These are phyloP conservation scores for Tetrastigma voinierianum DNA, from an alignment of 164 flowering plant genomes.

Conservation along the genomic window DNA sequence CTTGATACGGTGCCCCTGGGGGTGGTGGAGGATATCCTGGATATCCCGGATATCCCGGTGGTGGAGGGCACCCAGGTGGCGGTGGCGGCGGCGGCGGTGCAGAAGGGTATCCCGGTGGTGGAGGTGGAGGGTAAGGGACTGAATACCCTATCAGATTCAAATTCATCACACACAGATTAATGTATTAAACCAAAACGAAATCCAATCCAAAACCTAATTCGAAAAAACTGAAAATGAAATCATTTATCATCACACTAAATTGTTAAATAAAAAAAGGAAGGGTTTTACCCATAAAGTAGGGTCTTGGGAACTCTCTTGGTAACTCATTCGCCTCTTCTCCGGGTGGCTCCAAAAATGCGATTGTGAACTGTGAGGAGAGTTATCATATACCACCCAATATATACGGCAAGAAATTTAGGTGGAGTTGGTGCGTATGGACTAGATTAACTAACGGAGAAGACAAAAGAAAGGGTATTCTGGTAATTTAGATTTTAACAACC, in stretches of 20 bases:
- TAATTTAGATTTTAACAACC: too few relatives aligned
- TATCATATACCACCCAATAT: too few relatives aligned
- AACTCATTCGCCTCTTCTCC: slow-evolving; percentile 24
- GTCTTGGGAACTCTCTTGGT: slow-evolving; percentile 27
- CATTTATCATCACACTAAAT: too few relatives aligned
- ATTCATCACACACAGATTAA: neutral
- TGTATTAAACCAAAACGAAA: neutral
- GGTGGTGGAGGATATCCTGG: slow-evolving; percentile 24
- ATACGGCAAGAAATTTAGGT: too few relatives aligned
- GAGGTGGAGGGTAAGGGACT: slow-evolving; percentile 20
- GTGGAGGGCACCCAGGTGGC: slow-evolving; percentile 25
- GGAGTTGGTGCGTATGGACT: too few relatives aligned
- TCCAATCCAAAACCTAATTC: neutral
- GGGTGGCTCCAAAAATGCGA: neutral
- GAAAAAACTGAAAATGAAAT: neutral
- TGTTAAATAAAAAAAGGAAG: neutral
- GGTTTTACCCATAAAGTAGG: slow-evolving; percentile 30
- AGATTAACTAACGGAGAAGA: too few relatives aligned
- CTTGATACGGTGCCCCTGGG: slow-evolving; percentile 27
- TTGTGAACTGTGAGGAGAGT: too few relatives aligned
- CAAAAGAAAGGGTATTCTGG: too few relatives aligned
- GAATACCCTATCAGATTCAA: slow-evolving; percentile 15
- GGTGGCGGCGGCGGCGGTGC: slow-evolving; percentile 32
- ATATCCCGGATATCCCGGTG: slow-evolving; percentile 31
- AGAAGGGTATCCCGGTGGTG: slow-evolving; percentile 20